These are phyloP conservation scores for Cymbopogon flexuosus DNA, from an alignment of 202 grass and related monocot genomes.

Conservation along the genomic window DNA sequence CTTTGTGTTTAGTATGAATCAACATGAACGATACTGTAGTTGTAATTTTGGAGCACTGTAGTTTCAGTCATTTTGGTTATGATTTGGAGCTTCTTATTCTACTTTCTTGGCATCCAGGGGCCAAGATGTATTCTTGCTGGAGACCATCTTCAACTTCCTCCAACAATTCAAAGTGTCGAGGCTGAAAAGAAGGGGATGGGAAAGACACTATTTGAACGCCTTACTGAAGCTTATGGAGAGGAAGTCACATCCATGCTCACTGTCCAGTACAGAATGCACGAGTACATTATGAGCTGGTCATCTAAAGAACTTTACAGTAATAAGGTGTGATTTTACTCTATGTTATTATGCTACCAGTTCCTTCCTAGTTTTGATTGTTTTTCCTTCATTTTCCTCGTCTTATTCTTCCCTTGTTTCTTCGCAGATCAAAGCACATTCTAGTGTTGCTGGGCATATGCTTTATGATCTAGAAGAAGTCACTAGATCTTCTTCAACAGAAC, in stretches of 20 bases:
- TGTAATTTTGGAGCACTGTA: neutral
- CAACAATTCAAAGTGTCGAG: constrained; percentile 89
- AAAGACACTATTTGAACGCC: constrained; percentile 91
- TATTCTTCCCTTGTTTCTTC: constrained; percentile 11
- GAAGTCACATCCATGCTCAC: constrained; percentile 86
- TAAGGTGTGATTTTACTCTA: constrained; percentile 49
- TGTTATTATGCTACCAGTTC: neutral
- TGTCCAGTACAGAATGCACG: constrained; percentile 93
- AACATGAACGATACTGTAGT: neutral
- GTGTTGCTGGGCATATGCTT: constrained; percentile 73
- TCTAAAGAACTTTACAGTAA: constrained; percentile 94
- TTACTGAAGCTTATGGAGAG: constrained; percentile 64
- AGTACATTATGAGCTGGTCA: constrained; percentile 92
- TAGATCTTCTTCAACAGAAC: constrained; percentile 73
- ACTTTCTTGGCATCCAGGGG: constrained; percentile 47
- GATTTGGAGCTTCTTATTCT: constrained; percentile 7
- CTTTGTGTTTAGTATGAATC: constrained; percentile 21
- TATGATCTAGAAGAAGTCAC: constrained; percentile 83
- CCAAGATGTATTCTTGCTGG: constrained; percentile 83
- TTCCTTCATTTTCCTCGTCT: neutral
- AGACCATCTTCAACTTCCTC: constrained; percentile 95
- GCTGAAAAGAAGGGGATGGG: constrained; percentile 90
- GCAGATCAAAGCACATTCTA: constrained; percentile 85
- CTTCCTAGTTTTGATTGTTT: constrained; percentile 13
- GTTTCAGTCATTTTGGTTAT: neutral